Evolutionary conservation across 2,329 filamentous ascomycete genomes (phyloP).

Genomic region (Nemania sp.): DNA sequence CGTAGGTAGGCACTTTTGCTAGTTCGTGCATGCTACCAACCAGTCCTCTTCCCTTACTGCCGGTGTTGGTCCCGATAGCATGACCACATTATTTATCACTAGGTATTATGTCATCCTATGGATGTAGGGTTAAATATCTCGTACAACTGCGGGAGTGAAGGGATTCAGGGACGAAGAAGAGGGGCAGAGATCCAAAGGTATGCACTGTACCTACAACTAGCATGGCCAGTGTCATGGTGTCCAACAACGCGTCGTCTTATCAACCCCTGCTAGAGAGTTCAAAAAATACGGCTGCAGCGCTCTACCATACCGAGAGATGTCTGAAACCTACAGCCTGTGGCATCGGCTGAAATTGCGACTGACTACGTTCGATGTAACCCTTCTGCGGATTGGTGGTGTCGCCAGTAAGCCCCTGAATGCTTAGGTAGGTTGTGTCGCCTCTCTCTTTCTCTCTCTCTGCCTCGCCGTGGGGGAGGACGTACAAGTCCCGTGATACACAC

Average conservation of each 20-base stretch:
- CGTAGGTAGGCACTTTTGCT: constrained; percentile 12
- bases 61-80: too few species aligned
- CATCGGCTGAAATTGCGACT: constrained; percentile 20
- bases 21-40: neutral
- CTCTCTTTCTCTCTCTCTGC: constrained; percentile 8
- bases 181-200: neutral
- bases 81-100: too few species aligned
- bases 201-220: too few species aligned
- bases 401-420: constrained; percentile 21
- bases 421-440: constrained; percentile 6
- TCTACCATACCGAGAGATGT: constrained; percentile 19
- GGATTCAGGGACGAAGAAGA: neutral
- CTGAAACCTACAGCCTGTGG: constrained; percentile 26
- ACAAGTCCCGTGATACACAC: constrained; percentile 30
- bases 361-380: constrained; percentile 26
- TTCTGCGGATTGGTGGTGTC: constrained; percentile 20
- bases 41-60: neutral
- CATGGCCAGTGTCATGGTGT: too few species aligned
- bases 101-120: too few species aligned
- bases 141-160: too few species aligned
- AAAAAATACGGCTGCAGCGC: neutral
- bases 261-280: neutral
- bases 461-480: constrained; percentile 23
- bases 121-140: too few species aligned
- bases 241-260: constrained; percentile 1